Evolutionary conservation across 345 rosid genomes (phyloP), one percentile per base, ranked within the genome.

Genomic region (Salix caprea): DNA sequence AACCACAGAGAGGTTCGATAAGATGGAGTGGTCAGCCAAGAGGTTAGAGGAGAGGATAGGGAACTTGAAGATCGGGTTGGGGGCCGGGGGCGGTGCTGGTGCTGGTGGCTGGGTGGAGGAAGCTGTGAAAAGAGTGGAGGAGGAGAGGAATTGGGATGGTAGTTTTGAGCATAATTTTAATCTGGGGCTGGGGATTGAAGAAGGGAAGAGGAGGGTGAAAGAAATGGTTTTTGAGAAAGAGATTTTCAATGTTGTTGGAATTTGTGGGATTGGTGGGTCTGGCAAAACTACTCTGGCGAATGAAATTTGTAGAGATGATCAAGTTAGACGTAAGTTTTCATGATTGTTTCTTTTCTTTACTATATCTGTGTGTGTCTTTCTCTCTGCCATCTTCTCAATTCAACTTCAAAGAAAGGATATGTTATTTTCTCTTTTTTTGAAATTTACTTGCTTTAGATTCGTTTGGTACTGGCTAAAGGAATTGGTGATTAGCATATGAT

Each of bases 231-330:
- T 85, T 13, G 87, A 34, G 26, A 73, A 82, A 23, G 86, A 90
- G 0, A 77, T 73, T 69, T 68, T 76, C 23, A 77, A 73, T 36
- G 69, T 91, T 70, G 65, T 91, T 61, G 98, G 94, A 68, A 91
- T 93, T 54, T 70, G 73, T 75, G 98, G 99, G 5, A 93, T 91
- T 77, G 99, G 96, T 1, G 99, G 97, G 24, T 92, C 92, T 0
- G 99, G 99, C 0, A 95, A 95, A 71, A 93, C 99, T 7, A 93
- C 99, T 72, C 81, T 95, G 81, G 99, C 94, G 34, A 76, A 67
- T 76, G 94, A 95, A 78, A 65, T 90, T 76, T 80, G 87, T 68
- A 86, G 78, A 76, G 99, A 95, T 69, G 77, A 77, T 74, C 82
- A 87, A 84, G 88, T 95, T 40, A 81, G 71, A 82, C 71, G 99